These are phyloP conservation scores for grape (Vitis vinifera) DNA, from an alignment of 164 flowering plant species.

Conservation along the genomic window DNA sequence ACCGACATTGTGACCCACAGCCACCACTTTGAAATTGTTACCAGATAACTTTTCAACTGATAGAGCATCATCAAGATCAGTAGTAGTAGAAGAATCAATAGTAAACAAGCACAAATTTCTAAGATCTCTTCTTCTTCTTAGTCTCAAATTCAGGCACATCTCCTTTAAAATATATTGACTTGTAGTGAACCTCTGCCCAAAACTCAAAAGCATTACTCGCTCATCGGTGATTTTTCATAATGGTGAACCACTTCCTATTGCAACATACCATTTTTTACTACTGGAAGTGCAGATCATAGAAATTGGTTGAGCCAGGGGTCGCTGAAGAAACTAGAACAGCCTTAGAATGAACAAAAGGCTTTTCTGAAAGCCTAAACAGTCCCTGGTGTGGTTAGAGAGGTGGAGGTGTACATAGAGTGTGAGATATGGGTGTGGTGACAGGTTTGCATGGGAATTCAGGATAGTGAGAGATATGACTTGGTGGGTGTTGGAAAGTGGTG, in stretches of 20 bases:
- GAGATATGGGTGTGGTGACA: too few species aligned
- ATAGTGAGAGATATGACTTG: too few species aligned
- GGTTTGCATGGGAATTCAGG: too few species aligned
- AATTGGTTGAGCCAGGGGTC: slow-evolving; percentile 81
- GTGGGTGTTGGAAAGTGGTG: too few species aligned
- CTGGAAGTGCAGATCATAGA: slow-evolving; percentile 89
- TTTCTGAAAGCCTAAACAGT: too few species aligned
- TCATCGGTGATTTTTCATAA: slow-evolving; percentile 89
- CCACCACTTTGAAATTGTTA: slow-evolving; percentile 25
- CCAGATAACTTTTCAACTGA: slow-evolving; percentile 67
- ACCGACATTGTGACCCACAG: slow-evolving; percentile 4
- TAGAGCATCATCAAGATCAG: slow-evolving; percentile 94
- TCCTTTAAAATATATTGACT: too few species aligned
- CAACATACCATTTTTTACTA: slow-evolving; percentile 96
- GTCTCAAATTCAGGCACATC: slow-evolving; percentile 31
- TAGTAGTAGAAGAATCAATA: slow-evolving; percentile 79
- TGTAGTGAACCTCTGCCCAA: too few species aligned
- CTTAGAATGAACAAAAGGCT: slow-evolving; percentile 45
- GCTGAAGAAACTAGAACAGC: slow-evolving; percentile 73
- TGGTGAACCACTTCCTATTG: slow-evolving; percentile 98
- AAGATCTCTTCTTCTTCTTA: slow-evolving; percentile 56
- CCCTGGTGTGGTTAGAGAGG: too few species aligned
- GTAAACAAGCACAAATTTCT: slow-evolving; percentile 79
- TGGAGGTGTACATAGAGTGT: too few species aligned
- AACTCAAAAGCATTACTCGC: slow-evolving; percentile 46